Percentiles rank a stretch among this genome's conserved stretches.
These are phyloP conservation scores for Nemania sp. DNA, from an alignment of 2,329 filamentous ascomycete species.

Conservation along the genomic window DNA sequence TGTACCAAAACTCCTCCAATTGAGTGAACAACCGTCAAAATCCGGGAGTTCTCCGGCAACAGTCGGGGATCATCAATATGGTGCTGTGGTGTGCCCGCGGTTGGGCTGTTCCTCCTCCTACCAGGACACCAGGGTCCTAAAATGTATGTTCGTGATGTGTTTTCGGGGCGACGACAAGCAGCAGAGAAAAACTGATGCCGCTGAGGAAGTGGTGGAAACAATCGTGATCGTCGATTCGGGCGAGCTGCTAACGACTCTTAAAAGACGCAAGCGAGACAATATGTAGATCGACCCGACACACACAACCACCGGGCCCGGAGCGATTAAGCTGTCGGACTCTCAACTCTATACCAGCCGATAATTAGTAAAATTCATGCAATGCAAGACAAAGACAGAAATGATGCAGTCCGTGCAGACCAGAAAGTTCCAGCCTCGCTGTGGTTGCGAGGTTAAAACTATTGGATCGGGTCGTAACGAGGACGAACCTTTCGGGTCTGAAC, in stretches of 20 bases:
- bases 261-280: slow-evolving; percentile 1
- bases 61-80: slow-evolving; percentile 13
- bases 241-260: background rate
- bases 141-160: slow-evolving; percentile 20
- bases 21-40: slow-evolving; percentile 22
- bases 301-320: background rate
- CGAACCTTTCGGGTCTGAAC: slow-evolving; percentile 40
- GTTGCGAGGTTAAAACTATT: too few relatives aligned
- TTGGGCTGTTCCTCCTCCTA: slow-evolving; percentile 2
- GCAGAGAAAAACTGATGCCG: slow-evolving; percentile 4
- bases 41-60: slow-evolving; percentile 11
- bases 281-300: background rate
- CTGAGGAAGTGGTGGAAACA: slow-evolving; percentile 14
- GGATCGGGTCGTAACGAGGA: background rate
- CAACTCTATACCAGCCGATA: too few relatives aligned
- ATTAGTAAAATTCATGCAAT: too few relatives aligned
- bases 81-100: background rate
- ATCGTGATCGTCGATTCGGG: slow-evolving; percentile 33
- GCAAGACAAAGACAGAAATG: too few relatives aligned
- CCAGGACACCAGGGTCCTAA: slow-evolving; percentile 3
- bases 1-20: slow-evolving; percentile 30
- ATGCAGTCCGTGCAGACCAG: too few relatives aligned
- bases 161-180: slow-evolving; percentile 14
- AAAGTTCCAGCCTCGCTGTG: too few relatives aligned
- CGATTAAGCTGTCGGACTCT: too few relatives aligned